Conservation (phyloP, 768 basidiomycete species). For the Amanita molliuscula region DNA sequence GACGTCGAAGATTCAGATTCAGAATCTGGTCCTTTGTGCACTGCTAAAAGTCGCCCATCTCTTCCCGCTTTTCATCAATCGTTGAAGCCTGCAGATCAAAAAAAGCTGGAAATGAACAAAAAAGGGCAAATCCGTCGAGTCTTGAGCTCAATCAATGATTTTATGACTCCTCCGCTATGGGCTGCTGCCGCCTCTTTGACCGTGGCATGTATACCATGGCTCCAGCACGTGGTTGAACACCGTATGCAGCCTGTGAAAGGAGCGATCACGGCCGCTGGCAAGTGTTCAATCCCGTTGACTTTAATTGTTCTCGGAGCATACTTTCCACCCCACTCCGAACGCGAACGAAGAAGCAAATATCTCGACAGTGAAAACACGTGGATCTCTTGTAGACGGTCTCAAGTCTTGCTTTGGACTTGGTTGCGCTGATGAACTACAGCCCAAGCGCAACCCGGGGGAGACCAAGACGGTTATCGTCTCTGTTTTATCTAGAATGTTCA, state of each 20-base stretch:
- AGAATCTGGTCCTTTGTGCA: slow-evolving; percentile 3
- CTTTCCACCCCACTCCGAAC: slow-evolving; percentile 2
- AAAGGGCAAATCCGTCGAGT: background rate
- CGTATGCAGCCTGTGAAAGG: slow-evolving; percentile 1
- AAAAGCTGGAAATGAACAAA: background rate
- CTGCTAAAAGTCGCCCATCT: background rate
- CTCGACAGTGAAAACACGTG: background rate
- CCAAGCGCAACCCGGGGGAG: slow-evolving; percentile 46
- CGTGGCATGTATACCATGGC: slow-evolving; percentile 2
- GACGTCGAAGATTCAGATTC: slow-evolving; percentile 18
- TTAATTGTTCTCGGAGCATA: slow-evolving; percentile 7
- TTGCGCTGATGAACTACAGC: slow-evolving; percentile 1
- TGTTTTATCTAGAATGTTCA: slow-evolving; percentile 76
- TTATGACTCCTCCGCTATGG: slow-evolving; percentile 1
- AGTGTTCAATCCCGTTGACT: slow-evolving; percentile 8
- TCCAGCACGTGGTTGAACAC: background rate
- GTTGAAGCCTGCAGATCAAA: background rate
- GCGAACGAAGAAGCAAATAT: background rate
- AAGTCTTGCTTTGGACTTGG: background rate
- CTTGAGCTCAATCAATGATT: background rate
- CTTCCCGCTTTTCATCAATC: background rate
- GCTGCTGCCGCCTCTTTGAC: background rate
- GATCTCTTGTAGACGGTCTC: background rate
- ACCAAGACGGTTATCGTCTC: slow-evolving; percentile 76
- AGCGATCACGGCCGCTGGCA: slow-evolving; percentile 3